Conservation (phyloP, 73 alveolate genomes). For the Blepharisma stoltei region DNA sequence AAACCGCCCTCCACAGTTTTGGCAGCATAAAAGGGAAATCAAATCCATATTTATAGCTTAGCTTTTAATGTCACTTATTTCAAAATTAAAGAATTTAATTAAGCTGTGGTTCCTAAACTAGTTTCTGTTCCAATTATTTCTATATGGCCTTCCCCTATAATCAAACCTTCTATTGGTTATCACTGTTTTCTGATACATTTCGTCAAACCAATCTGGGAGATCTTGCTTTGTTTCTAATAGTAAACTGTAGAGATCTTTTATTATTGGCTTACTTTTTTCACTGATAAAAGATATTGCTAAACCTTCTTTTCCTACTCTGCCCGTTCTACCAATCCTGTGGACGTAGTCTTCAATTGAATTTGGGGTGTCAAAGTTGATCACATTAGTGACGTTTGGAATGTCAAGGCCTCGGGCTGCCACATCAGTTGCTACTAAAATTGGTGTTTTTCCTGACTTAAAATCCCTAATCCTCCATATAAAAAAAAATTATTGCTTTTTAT, state of each 20-base stretch:
- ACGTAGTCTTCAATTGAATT: slow-evolving; percentile 37
- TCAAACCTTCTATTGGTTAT: neutral
- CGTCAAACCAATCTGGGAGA: slow-evolving; percentile 28
- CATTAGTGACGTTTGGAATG: slow-evolving; percentile 65
- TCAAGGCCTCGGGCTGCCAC: slow-evolving; percentile 93
- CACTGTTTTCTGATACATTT: neutral
- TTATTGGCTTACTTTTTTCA: slow-evolving; percentile 65
- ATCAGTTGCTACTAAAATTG: slow-evolving; percentile 90
- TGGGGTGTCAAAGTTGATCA: slow-evolving; percentile 84
- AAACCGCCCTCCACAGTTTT: too few relatives aligned
- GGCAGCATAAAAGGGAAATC: too few relatives aligned
- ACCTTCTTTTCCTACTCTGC: slow-evolving; percentile 55
- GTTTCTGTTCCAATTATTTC: too few relatives aligned
- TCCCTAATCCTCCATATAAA: too few relatives aligned
- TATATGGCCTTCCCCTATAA: neutral
- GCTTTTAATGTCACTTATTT: too few relatives aligned
- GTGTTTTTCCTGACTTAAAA: slow-evolving; percentile 84
- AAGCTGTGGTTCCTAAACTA: too few relatives aligned
- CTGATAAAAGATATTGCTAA: slow-evolving; percentile 85
- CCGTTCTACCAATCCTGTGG: slow-evolving; percentile 25
- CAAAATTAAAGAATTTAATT: too few relatives aligned
- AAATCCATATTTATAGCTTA: too few relatives aligned
- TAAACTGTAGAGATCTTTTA: slow-evolving; percentile 35
- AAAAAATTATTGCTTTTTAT: too few relatives aligned
- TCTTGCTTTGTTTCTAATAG: slow-evolving; percentile 23